These are phyloP conservation scores for Zangia roseola DNA, from an alignment of 768 basidiomycete species.

Conservation along the genomic window DNA sequence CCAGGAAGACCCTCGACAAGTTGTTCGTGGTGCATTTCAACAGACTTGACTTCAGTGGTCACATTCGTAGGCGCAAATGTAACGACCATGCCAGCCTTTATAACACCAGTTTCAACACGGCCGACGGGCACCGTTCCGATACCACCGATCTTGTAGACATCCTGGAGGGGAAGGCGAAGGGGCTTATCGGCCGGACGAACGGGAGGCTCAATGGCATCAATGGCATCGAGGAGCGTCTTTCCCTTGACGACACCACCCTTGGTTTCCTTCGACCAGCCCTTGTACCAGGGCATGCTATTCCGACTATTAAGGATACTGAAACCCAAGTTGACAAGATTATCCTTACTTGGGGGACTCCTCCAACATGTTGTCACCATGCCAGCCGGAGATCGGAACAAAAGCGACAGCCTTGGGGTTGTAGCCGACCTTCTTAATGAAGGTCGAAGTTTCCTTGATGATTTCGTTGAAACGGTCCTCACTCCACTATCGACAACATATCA, in stretches of 20 bases:
- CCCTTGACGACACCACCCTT: constrained; percentile 94
- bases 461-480: constrained; percentile 99
- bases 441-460: constrained; percentile 97
- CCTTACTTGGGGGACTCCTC: constrained; percentile 93
- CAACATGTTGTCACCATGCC: constrained; percentile 99
- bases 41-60: constrained; percentile 99
- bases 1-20: constrained; percentile 92
- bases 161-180: constrained; percentile 99
- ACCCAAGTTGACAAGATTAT: not conserved
- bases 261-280: constrained; percentile 98
- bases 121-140: constrained; percentile 99
- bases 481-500: constrained; percentile 60
- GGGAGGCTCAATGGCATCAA: constrained; percentile 99
- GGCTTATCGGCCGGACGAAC: constrained; percentile 97
- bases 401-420: constrained; percentile 99
- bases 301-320: constrained; percentile 16
- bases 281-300: constrained; percentile 96
- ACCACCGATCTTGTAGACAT: constrained; percentile 99
- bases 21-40: constrained; percentile 99
- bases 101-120: constrained; percentile 99
- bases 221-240: constrained; percentile 99
- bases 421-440: constrained; percentile 99
- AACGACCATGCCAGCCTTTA: constrained; percentile 99
- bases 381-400: constrained; percentile 99
- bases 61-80: constrained; percentile 96